Evolutionary conservation across 169 alveolate genomes (phyloP).

Genomic region (Plasmodium falciparum): DNA sequence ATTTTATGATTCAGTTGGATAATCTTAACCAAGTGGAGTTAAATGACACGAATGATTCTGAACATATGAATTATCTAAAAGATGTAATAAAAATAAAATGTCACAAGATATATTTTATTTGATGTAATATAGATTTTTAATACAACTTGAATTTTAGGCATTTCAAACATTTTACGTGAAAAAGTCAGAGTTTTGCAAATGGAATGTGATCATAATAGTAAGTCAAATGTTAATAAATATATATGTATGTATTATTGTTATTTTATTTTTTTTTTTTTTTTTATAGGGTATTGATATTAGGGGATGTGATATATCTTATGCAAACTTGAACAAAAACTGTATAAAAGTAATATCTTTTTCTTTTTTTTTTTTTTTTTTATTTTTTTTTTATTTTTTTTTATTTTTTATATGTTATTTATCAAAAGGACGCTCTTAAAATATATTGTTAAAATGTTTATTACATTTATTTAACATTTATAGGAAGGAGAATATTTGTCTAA

Average conservation of each 20-base stretch:
- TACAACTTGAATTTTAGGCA: conserved; percentile 9
- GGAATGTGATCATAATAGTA: conserved; percentile 66
- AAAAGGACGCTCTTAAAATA: neutral
- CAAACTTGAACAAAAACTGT: conserved; percentile 56
- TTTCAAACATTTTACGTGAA: conserved; percentile 37
- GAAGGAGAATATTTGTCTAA: conserved; percentile 71
- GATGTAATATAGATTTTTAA: too few relatives aligned
- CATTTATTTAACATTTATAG: conserved; percentile 31
- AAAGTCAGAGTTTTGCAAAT: conserved; percentile 68
- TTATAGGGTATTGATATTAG: conserved; percentile 69
- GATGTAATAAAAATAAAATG: conserved; percentile 17
- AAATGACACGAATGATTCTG: conserved; percentile 12
- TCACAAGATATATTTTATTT: too few relatives aligned
- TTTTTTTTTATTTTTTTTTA: conserved; percentile 1
- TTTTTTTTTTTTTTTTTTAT: conserved; percentile 7
- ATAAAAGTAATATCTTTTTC: conserved; percentile 37
- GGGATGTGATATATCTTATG: conserved; percentile 74
- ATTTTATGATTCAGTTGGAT: conserved; percentile 19
- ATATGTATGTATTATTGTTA: neutral
- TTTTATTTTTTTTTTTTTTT: neutral
- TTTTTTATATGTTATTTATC: neutral
- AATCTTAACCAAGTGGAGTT: conserved; percentile 19
- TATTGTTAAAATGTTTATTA: neutral
- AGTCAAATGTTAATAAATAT: neutral
- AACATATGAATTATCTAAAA: conserved; percentile 27